Evolutionary conservation across 2,329 filamentous ascomycete species (phyloP), one percentile per base, ranked within the genome.

Genomic region (Acarospora socialis): DNA sequence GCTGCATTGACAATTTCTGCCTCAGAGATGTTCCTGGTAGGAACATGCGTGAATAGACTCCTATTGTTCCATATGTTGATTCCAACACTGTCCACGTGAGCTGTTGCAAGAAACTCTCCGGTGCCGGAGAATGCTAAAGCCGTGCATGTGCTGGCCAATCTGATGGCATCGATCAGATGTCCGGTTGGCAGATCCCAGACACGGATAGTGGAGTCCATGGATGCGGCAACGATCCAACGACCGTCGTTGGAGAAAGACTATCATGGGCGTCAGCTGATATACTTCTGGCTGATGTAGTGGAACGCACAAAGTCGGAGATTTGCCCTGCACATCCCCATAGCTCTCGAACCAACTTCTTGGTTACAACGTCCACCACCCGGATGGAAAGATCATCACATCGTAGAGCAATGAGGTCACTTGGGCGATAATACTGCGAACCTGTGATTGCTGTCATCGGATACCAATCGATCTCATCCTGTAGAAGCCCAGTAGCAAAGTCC

Each of bases 11-110:
- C 63, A 25, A 92, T 72, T 28, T 82, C 75, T 33, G 72, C 68
- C 41, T 92, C 82, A 3, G 79, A 77, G 36, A 98, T 80, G 45
- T 90, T 81, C 13, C 79, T 68, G 1, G 84, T 92, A 0, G 86
- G 77, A 0, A 93, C 74, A 45, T 93, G 84, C 34, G 77, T 81
- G 63, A 93, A 98, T 1, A 95, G 64, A 0, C 80, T 78, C 48
- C 81, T 81, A 57, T 98, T 98, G 14, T 82, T 94, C 87, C 90
- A 98, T 28, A 98, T 72, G 44, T 82, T 77, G n/a, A 98, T 77
- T 8, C 90, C 90, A 1, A 93, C 70, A 41, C 77, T 74, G 35
- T 78, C 80, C 33, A 83, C 73, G 32, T 84, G 76, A 0, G 84
- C 79, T 3, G 86, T 90, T 3, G 90, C 90, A n/a, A 98, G 68